Conservation (phyloP, 2,329 filamentous ascomycete species). For the Fusarium graminum region DNA sequence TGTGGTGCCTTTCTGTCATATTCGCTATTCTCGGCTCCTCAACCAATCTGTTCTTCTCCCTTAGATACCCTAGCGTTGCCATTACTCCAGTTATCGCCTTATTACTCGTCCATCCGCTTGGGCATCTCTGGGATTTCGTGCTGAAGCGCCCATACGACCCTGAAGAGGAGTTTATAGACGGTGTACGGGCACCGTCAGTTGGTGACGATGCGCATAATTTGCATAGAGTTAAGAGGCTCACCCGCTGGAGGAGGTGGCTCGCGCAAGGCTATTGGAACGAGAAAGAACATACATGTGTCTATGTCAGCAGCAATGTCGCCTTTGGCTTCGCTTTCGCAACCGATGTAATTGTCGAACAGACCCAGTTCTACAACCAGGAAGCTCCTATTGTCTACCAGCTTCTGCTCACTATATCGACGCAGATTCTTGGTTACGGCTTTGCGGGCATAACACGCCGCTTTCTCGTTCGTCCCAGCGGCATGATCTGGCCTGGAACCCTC, state of each 20-base stretch:
- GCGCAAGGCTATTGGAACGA: constrained; percentile 87
- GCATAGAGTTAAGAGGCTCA: constrained; percentile 48
- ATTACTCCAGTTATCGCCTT: constrained; percentile 91
- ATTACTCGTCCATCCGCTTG: constrained; percentile 85
- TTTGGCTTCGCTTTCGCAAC: constrained; percentile 92
- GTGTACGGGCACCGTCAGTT: constrained; percentile 55
- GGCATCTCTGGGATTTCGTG: constrained; percentile 80
- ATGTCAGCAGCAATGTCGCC: constrained; percentile 89
- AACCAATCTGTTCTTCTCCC: constrained; percentile 88
- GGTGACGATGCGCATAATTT: constrained; percentile 36
- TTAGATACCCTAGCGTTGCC: constrained; percentile 90
- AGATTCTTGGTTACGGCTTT: constrained; percentile 88
- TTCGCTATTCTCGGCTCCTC: constrained; percentile 86
- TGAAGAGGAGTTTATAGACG: constrained; percentile 62
- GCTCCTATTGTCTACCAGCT: constrained; percentile 82
- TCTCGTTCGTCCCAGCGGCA: constrained; percentile 85
- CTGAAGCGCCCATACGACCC: constrained; percentile 73
- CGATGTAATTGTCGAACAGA: constrained; percentile 91
- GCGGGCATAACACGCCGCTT: constrained; percentile 85
- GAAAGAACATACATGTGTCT: constrained; percentile 90
- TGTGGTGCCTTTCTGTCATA: constrained; percentile 85
- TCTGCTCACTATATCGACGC: constrained; percentile 85
- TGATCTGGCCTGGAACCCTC: constrained; percentile 92
- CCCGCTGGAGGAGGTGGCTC: constrained; percentile 76
- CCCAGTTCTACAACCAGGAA: constrained; percentile 88